Conservation (phyloP, 2,329 filamentous ascomycete genomes). For the Cercospora nicotianae region DNA sequence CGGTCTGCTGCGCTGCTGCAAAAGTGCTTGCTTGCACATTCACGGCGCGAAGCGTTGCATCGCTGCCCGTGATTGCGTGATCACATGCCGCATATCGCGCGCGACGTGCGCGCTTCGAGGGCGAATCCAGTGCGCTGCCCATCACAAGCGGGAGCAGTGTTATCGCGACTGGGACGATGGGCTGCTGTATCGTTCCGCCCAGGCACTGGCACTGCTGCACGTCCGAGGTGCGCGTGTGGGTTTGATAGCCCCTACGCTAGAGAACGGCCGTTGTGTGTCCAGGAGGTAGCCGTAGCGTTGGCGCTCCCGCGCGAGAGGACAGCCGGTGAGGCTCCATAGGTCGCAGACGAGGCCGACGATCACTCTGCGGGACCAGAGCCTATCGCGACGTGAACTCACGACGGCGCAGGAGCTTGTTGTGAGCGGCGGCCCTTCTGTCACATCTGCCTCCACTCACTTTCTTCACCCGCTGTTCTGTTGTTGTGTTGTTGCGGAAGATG, state of each 20-base stretch:
- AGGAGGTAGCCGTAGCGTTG: conserved; percentile 15
- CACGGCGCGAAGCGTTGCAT: neutral
- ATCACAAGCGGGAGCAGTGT: neutral
- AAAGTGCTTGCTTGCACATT: neutral
- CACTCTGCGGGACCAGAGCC: conserved; percentile 18
- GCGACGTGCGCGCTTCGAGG: neutral
- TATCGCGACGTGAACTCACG: conserved; percentile 16
- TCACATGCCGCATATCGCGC: neutral
- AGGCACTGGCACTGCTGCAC: neutral
- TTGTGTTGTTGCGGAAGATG: neutral
- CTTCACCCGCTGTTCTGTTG: neutral
- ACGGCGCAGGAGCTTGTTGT: conserved; percentile 19
- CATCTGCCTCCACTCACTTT: conserved; percentile 4
- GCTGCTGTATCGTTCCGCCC: too few relatives aligned
- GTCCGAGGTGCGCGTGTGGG: neutral
- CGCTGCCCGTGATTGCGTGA: neutral
- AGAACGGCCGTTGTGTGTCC: neutral
- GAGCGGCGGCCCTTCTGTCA: conserved; percentile 15
- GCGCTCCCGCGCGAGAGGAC: conserved; percentile 11
- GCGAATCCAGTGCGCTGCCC: neutral
- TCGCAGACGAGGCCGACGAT: conserved; percentile 19
- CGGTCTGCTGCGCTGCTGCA: neutral
- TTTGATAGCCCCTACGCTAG: conserved; percentile 7
- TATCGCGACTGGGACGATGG: neutral
- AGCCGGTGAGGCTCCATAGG: conserved; percentile 10